Base-by-base conservation (phyloP, 805 yeast genomes). In the Ogataea polymorpha region DNA sequence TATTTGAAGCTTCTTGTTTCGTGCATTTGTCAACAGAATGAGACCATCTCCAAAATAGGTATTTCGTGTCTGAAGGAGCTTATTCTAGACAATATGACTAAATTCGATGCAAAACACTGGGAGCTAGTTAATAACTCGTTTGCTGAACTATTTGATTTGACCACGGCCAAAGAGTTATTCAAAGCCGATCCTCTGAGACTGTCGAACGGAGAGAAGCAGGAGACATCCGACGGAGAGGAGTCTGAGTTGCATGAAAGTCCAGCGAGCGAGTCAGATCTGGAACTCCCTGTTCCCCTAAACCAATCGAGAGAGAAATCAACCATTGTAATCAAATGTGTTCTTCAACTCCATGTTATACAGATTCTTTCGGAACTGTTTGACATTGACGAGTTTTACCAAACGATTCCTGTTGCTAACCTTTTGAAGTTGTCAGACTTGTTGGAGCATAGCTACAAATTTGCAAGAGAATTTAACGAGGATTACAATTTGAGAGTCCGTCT, bases 1-100 rank as follows among this genome's bases (percentile, higher is more conserved):
- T 88, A 85, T 59, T 70, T 95, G 62, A 79, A 79, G 14, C 70
- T 95, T 37, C 65, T 93, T 42, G 80, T 81, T 2, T 82, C 91
- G 5, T 93, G 99, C 64, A 87, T 93, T 37, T 88, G 96, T 54
- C 99, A 93, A 62, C 96, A 90, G 54, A 91, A 93, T 60, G 99
- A 93, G 56, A 90, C 98, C 0, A 89, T 95, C 54, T 95, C 97
- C 0, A 75, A 96, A 54, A 91, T 91, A 50, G 99, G 99, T 24
- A 77, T 95, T 55, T 79, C 91, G 7, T 90, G 99, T 60, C 71
- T 93, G 44, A 83, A 85, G 51, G 85, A 82, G 49, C 70, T 93
- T 46, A 74, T 93, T 42, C 65, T 81, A n/a, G 84, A 84, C 48
- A 95, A 93, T 58, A 76, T 81, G 50, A 52, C 63, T 7, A 79